phyloP scores from a whole-genome alignment of 345 rosid genomes.

The Dipteronia sinensis region DNA sequence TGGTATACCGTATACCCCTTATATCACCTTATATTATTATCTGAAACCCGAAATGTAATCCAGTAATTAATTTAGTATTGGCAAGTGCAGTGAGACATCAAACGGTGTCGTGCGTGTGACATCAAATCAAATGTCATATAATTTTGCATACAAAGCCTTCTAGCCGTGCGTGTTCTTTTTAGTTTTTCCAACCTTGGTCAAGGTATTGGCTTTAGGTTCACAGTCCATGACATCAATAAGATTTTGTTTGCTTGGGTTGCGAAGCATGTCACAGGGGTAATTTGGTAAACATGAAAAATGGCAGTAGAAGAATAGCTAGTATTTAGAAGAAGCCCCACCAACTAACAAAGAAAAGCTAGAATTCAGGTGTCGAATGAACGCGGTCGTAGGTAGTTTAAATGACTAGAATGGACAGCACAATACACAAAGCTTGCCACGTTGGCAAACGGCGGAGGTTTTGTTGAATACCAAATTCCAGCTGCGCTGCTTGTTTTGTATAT shows the following conservation, averaged over 20 bases:
- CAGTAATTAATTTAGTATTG: background rate
- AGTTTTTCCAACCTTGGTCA: background rate
- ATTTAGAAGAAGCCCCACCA: background rate
- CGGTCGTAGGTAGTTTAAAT: background rate
- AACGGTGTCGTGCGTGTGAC: background rate
- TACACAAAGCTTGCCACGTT: background rate
- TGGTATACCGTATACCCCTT: too few relatives aligned
- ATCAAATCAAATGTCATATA: background rate
- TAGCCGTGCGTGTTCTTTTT: background rate
- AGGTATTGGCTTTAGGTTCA: background rate
- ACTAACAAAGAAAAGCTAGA: background rate
- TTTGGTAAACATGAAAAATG: background rate
- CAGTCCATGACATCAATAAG: too few relatives aligned
- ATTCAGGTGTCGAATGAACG: too few relatives aligned
- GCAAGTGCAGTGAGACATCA: background rate
- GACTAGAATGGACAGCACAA: background rate
- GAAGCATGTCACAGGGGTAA: background rate
- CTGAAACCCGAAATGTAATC: background rate
- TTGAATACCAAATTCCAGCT: background rate
- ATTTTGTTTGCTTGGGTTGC: background rate
- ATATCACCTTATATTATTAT: too few relatives aligned
- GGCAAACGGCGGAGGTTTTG: background rate
- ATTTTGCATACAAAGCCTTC: background rate
- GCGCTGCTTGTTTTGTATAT: slow-evolving; percentile 7
- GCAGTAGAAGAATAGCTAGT: background rate